Percentiles rank a stretch among this genome's conserved stretches.
phyloP scores from a whole-genome alignment of 139 green algal genomes.

The Chlamydomonas schloesseri region DNA sequence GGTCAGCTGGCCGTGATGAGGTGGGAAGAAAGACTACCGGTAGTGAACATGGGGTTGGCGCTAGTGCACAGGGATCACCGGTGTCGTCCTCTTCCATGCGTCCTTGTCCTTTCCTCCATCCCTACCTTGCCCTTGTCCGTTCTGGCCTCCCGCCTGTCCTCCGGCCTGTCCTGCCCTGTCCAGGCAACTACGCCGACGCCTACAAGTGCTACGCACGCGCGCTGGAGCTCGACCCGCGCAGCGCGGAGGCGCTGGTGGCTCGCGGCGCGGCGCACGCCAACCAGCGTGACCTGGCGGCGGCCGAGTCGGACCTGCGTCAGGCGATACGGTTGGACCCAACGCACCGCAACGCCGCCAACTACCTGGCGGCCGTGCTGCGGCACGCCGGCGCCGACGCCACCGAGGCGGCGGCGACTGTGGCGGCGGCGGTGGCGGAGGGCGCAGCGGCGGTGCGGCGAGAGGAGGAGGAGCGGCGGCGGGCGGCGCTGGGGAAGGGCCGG shows the following conservation, averaged over 20 bases:
- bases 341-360: slow-evolving; percentile 34
- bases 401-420: too few species aligned
- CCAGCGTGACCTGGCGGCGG: slow-evolving; percentile 13
- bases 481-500: too few species aligned
- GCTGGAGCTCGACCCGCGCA: slow-evolving; percentile 53
- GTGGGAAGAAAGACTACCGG: too few species aligned
- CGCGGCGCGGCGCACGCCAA: slow-evolving; percentile 64
- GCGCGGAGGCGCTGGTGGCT: slow-evolving; percentile 54
- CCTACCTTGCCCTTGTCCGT: too few species aligned
- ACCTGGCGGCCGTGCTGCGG: slow-evolving; percentile 22
- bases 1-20: too few species aligned
- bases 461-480: too few species aligned
- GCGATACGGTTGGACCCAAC: slow-evolving; percentile 18
- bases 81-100: too few species aligned
- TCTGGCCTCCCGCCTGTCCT: not conserved
- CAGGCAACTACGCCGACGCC: slow-evolving; percentile 58
- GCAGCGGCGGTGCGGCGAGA: too few species aligned
- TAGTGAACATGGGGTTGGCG: too few species aligned
- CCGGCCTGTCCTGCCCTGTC: not conserved
- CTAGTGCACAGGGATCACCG: too few species aligned
- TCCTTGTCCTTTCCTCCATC: too few species aligned
- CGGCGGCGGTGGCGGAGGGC: not conserved
- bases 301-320: slow-evolving; percentile 4
- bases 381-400: not conserved
- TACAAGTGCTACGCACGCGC: slow-evolving; percentile 55